Percentiles rank a stretch among this genome's conserved stretches.
Evolutionary conservation across 306 rosid genomes (phyloP).

Genomic region (Pterocarpus santalinus): DNA sequence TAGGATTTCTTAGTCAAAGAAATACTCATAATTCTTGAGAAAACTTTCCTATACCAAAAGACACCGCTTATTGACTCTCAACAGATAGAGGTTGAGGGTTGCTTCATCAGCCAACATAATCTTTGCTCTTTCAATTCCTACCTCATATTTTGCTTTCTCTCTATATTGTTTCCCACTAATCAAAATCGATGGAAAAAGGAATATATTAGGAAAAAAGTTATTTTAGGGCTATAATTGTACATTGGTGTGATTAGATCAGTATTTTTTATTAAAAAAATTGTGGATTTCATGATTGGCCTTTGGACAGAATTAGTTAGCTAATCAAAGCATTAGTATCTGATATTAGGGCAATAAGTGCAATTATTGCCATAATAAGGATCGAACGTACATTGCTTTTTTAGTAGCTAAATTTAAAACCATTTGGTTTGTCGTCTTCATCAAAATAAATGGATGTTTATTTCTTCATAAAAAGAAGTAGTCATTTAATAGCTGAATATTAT

Average conservation of each 20-base stretch:
- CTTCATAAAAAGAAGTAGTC: no score
- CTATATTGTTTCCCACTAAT: constrained; percentile 19
- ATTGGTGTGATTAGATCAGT: not conserved
- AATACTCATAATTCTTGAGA: constrained; percentile 32
- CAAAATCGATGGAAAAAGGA: constrained; percentile 1
- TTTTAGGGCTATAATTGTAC: not conserved
- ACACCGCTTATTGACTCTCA: constrained; percentile 51
- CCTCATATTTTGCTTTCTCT: constrained; percentile 7
- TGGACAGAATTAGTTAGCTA: not conserved
- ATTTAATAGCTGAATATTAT: no score
- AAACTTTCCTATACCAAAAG: constrained; percentile 41
- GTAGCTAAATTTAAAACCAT: no score
- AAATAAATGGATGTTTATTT: no score
- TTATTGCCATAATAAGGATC: not conserved
- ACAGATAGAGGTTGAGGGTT: constrained; percentile 58
- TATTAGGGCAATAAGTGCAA: not conserved
- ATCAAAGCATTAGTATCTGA: not conserved
- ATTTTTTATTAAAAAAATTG: not conserved
- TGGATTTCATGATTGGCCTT: not conserved
- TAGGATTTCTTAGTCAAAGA: constrained; percentile 53
- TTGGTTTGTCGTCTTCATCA: no score
- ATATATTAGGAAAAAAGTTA: not conserved
- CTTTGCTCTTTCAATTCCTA: constrained; percentile 45
- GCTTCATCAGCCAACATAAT: constrained; percentile 63
- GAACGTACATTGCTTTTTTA: not conserved